Percentiles rank a stretch among this genome's conserved stretches.
phyloP scores from a whole-genome alignment of 345 rosid species.

The Garcia nutans region DNA sequence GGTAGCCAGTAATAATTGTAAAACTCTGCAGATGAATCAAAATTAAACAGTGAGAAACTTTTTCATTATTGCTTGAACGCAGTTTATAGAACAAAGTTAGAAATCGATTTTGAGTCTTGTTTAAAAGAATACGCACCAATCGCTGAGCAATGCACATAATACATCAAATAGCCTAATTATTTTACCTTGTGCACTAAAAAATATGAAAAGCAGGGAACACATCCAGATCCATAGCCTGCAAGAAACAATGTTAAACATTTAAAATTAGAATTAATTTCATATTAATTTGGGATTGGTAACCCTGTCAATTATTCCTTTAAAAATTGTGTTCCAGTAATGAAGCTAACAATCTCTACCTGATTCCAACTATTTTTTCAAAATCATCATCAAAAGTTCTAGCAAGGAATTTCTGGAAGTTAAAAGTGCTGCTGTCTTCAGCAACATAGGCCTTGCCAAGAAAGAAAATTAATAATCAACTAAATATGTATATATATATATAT shows the following conservation, averaged over 20 bases:
- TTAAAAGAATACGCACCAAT: too few species aligned
- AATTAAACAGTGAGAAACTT: neutral
- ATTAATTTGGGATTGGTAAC: neutral
- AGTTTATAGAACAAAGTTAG: too few species aligned
- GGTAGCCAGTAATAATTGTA: slow-evolving; percentile 32
- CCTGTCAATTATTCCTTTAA: neutral
- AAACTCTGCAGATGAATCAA: slow-evolving; percentile 24
- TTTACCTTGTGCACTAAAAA: slow-evolving; percentile 31
- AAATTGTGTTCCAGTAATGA: neutral
- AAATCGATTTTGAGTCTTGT: too few species aligned
- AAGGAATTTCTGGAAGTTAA: slow-evolving; percentile 30
- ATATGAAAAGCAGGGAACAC: slow-evolving; percentile 26
- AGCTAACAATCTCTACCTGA: slow-evolving; percentile 20
- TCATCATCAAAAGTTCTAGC: slow-evolving; percentile 31
- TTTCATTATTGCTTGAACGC: too few species aligned
- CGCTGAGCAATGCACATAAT: too few species aligned
- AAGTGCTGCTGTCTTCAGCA: slow-evolving; percentile 18
- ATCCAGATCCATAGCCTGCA: slow-evolving; percentile 38
- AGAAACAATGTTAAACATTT: neutral
- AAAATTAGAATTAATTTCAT: neutral
- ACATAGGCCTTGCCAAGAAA: slow-evolving; percentile 21
- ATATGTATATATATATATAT: too few species aligned
- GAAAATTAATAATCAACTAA: too few species aligned
- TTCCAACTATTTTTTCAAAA: slow-evolving; percentile 24
- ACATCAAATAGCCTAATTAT: neutral